Conservation (phyloP, 2,329 filamentous ascomycete genomes). For the Reticulascus tulasneorum region DNA sequence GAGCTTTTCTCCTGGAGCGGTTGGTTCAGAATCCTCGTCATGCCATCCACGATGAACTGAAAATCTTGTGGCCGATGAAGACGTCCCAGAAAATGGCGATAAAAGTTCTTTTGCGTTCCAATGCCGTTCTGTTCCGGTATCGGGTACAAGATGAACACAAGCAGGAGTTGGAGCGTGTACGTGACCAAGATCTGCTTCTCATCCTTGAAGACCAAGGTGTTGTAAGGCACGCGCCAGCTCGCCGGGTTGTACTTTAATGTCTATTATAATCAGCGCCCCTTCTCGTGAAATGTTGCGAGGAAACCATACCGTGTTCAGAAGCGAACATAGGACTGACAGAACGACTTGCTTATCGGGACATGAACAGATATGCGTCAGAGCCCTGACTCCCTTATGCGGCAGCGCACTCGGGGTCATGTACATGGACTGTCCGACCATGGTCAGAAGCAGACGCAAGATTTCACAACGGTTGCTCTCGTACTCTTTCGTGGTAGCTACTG, state of each 20-base stretch:
- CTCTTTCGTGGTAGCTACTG: constrained; percentile 83
- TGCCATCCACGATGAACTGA: constrained; percentile 93
- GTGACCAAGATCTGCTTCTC: constrained; percentile 86
- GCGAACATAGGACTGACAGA: constrained; percentile 82
- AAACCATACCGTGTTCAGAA: constrained; percentile 79
- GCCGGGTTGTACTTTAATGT: constrained; percentile 94
- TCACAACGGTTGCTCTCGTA: constrained; percentile 91
- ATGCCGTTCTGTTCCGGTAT: constrained; percentile 71
- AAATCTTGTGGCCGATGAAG: constrained; percentile 94
- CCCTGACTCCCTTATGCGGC: constrained; percentile 76
- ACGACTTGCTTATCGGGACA: constrained; percentile 89
- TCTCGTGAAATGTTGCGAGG: neutral
- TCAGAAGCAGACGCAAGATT: constrained; percentile 79
- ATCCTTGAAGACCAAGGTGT: constrained; percentile 87
- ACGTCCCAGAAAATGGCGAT: constrained; percentile 85
- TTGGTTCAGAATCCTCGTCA: constrained; percentile 88
- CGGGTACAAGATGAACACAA: constrained; percentile 80
- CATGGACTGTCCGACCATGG: constrained; percentile 86
- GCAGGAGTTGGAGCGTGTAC: constrained; percentile 85
- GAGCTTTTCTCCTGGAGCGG: constrained; percentile 85
- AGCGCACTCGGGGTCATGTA: constrained; percentile 79
- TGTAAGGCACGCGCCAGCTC: constrained; percentile 90
- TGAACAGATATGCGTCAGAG: constrained; percentile 84
- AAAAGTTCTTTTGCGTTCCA: constrained; percentile 77
- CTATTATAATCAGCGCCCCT: constrained; percentile 36